Conservation (phyloP, 768 basidiomycete genomes). For the Kwoniella sp. region DNA sequence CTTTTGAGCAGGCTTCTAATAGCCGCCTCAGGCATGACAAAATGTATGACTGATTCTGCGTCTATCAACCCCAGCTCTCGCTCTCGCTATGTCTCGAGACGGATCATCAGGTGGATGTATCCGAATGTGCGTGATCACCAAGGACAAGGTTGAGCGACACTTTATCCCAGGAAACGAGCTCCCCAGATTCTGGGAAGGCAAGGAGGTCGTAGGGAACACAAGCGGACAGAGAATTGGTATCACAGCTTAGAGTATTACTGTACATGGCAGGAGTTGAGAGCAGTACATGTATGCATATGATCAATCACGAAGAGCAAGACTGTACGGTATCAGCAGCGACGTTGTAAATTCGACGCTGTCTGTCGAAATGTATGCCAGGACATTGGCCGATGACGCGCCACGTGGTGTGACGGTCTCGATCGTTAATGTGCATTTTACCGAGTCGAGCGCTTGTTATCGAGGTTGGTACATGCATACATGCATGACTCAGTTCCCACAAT, state of each 20-base stretch:
- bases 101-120: slow-evolving; percentile 97
- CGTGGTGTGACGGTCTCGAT: slow-evolving; percentile 5
- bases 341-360: no score
- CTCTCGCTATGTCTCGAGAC: slow-evolving; percentile 95
- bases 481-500: background rate
- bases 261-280: background rate
- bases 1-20: no score
- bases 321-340: background rate
- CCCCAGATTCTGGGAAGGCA: slow-evolving; percentile 60
- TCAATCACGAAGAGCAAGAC: background rate
- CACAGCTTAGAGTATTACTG: slow-evolving; percentile 8
- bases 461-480: background rate
- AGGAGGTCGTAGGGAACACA: slow-evolving; percentile 43
- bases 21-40: no score
- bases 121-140: slow-evolving; percentile 94
- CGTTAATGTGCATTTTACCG: background rate
- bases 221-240: slow-evolving; percentile 25
- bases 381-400: slow-evolving; percentile 6
- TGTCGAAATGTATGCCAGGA: no score
- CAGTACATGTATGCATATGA: slow-evolving; percentile 15
- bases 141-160: slow-evolving; percentile 84
- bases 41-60: background rate
- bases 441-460: background rate
- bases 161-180: slow-evolving; percentile 90
- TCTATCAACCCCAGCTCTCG: slow-evolving; percentile 67